Evolutionary conservation across 1,284 basidiomycete species (phyloP), one percentile per base, ranked within the genome.

Genomic region (Cryptococcus floricola): DNA sequence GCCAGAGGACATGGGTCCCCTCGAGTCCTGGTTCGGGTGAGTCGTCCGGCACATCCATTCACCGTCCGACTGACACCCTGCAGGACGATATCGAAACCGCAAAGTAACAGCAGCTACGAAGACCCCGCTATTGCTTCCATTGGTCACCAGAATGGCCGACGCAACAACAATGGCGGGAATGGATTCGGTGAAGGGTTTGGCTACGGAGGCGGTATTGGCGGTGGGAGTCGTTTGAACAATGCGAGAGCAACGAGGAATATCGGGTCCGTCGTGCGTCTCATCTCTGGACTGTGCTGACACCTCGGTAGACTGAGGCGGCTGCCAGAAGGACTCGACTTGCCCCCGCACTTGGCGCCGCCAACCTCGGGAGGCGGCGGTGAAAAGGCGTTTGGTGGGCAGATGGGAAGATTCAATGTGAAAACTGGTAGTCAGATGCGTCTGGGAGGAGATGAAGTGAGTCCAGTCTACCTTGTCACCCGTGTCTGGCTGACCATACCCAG

Each of bases 111-210:
- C n/a, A 51, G 53, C 27, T 18, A 62, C 12, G 71, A 72, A 9
- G 71, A 73, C 59, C 72, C 73, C 4, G 73, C 73, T 10, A 74
- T 74, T 8, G 70, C 71, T 12, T 66, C 66, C 4, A 71, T 74
- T 18, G 63, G 66, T 19, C 58, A 54, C 39, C 63, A 61, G 47
- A 46, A 48, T 13, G 50, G 59, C 19, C 58, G 63, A 44, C 58
- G 65, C 31, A 47, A 46, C 23, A 48, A 48, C 13, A 45, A 50
- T 27, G 54, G 50, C 14, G 50, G 50, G 28, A 64, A 64, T 16
- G 68, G 73, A 9, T 75, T 70, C 42, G 73, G 71, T 1, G 71
- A 75, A 50, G 73, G 73, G 1, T 75, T 75, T 50, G 73, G 73
- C 1, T 75, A 67, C 52, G 73, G 73, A 14, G 73, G 71, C 13